Conservation (phyloP, 208 protist species). For the Wallacemonas sp. region DNA sequence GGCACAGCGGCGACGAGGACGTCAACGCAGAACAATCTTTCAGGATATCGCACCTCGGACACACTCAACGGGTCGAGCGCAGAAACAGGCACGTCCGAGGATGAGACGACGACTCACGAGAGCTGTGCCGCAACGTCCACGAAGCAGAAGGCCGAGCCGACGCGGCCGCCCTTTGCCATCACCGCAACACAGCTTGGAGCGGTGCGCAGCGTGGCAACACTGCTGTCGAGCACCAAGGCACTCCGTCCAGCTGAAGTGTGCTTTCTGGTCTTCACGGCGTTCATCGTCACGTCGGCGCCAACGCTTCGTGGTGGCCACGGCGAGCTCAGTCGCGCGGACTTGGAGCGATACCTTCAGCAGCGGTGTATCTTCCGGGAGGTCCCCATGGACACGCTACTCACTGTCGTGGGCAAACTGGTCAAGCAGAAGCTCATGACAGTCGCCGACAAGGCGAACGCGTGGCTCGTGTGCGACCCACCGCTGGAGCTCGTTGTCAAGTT, state of each 20-base stretch:
- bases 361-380: conserved; percentile 52
- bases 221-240: not conserved
- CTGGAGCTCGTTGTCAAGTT: conserved; percentile 19
- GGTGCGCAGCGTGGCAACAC: conserved; percentile 2
- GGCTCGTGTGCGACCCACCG: conserved; percentile 28
- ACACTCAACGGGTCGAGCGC: not conserved
- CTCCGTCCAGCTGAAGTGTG: conserved; percentile 27
- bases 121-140: not conserved
- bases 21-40: no score
- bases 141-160: not conserved
- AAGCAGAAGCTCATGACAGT: conserved; percentile 25
- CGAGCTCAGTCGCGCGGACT: conserved; percentile 43
- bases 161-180: not conserved
- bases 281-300: conserved; percentile 50
- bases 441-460: conserved; percentile 17
- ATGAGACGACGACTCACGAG: not conserved
- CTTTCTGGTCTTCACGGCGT: conserved; percentile 58
- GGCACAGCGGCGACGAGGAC: not conserved
- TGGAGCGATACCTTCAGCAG: conserved; percentile 50
- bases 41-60: not conserved
- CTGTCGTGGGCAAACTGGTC: conserved; percentile 37
- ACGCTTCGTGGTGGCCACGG: conserved; percentile 37
- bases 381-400: conserved; percentile 16
- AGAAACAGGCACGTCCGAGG: not conserved
- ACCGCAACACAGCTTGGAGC: not conserved